phyloP scores from a whole-genome alignment of 2,329 filamentous ascomycete genomes.

The Talaromyces sp. region DNA sequence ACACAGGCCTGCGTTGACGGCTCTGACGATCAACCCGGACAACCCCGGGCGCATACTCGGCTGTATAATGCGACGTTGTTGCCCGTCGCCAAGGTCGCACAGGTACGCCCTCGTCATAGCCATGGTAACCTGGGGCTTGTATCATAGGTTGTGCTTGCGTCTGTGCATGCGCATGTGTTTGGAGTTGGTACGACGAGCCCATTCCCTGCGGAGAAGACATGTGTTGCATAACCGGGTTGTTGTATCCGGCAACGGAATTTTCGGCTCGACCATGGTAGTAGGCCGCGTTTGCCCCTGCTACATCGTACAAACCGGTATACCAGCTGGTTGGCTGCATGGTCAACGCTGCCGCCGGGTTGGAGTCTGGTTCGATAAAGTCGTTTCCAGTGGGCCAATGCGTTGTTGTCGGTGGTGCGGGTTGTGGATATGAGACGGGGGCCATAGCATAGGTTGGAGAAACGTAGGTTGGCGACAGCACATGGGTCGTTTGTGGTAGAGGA shows the following conservation, averaged over 20 bases:
- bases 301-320: conserved; percentile 12
- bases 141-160: conserved; percentile 2
- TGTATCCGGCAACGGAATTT: conserved; percentile 20
- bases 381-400: conserved; percentile 26
- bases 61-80: conserved; percentile 28
- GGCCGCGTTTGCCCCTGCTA: conserved; percentile 16
- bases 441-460: conserved; percentile 13
- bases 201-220: conserved; percentile 24
- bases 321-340: conserved; percentile 18
- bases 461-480: conserved; percentile 13
- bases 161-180: conserved; percentile 9
- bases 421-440: conserved; percentile 12
- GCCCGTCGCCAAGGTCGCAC: conserved; percentile 29
- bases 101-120: conserved; percentile 6
- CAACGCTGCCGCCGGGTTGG: conserved; percentile 22
- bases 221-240: conserved; percentile 27
- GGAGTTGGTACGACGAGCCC: conserved; percentile 22
- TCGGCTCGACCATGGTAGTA: conserved; percentile 27
- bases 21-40: conserved; percentile 22
- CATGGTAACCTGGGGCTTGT: background rate
- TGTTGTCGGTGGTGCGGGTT: conserved; percentile 24
- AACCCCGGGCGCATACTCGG: conserved; percentile 19
- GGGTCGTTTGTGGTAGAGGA: conserved; percentile 3
- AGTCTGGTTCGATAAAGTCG: conserved; percentile 23
- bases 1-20: conserved; percentile 20